Percentiles rank a stretch among this genome's conserved stretches.
Evolutionary conservation across 768 basidiomycete genomes (phyloP).

Genomic region (Auricularia heimuer): DNA sequence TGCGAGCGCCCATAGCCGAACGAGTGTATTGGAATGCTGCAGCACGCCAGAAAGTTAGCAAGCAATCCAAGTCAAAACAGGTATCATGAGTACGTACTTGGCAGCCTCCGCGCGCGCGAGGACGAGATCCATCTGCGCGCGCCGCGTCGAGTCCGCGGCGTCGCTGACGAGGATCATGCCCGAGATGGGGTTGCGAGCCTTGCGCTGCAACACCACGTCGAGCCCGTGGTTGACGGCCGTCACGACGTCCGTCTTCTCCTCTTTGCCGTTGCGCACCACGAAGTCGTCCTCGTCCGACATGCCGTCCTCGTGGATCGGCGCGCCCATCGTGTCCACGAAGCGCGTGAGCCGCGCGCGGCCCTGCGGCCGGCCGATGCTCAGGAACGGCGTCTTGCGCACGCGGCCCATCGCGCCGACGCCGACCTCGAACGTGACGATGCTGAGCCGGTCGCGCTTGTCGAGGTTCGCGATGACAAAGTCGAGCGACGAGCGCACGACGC

Average conservation of each 20-base stretch:
- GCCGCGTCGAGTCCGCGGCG: slow-evolving; percentile 80
- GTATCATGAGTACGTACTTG: slow-evolving; percentile 31
- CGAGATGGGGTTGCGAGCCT: slow-evolving; percentile 79
- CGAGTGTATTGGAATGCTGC: slow-evolving; percentile 81
- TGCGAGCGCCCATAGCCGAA: slow-evolving; percentile 96
- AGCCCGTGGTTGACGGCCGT: slow-evolving; percentile 97
- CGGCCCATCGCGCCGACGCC: slow-evolving; percentile 75
- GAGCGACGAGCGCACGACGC: slow-evolving; percentile 80
- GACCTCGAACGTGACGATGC: slow-evolving; percentile 87
- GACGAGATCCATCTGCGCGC: slow-evolving; percentile 97
- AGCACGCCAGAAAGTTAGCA: not conserved
- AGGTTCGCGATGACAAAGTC: slow-evolving; percentile 78
- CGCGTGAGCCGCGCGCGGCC: slow-evolving; percentile 61
- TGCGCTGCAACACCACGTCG: slow-evolving; percentile 90
- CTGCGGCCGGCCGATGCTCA: slow-evolving; percentile 57
- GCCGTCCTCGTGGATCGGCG: slow-evolving; percentile 13
- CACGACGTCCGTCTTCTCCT: slow-evolving; percentile 95
- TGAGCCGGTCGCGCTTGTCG: slow-evolving; percentile 69
- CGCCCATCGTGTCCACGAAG: slow-evolving; percentile 66
- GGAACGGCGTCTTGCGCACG: slow-evolving; percentile 90
- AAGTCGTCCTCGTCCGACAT: slow-evolving; percentile 44
- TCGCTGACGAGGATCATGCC: slow-evolving; percentile 93
- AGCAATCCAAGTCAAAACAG: not conserved
- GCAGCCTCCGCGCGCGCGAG: slow-evolving; percentile 95
- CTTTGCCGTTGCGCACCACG: slow-evolving; percentile 63